These are phyloP conservation scores for Cytospora paraplurivora DNA, from an alignment of 2,329 filamentous ascomycete species.

Conservation along the genomic window DNA sequence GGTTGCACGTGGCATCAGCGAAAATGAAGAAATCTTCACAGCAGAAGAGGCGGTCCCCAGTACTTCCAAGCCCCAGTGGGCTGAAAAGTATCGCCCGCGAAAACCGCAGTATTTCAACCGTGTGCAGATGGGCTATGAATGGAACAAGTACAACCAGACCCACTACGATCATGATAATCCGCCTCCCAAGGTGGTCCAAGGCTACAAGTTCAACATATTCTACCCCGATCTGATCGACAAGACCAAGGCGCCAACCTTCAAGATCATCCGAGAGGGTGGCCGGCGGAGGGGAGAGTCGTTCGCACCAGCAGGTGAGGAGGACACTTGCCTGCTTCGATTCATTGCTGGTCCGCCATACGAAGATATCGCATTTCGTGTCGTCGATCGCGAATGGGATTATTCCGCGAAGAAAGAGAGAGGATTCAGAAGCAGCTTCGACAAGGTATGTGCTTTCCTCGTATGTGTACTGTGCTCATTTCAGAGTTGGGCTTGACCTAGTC, in stretches of 20 bases:
- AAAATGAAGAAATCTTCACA: slow-evolving; percentile 94
- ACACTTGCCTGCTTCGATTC: slow-evolving; percentile 95
- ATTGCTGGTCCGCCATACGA: slow-evolving; percentile 94
- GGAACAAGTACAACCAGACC: slow-evolving; percentile 99
- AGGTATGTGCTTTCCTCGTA: slow-evolving; percentile 59
- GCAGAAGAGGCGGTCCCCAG: slow-evolving; percentile 79
- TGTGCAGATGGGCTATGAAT: slow-evolving; percentile 98
- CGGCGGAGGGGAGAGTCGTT: slow-evolving; percentile 88
- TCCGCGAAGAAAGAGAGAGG: slow-evolving; percentile 92
- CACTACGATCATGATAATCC: slow-evolving; percentile 99
- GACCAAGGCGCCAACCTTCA: slow-evolving; percentile 90
- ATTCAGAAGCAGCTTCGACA: slow-evolving; percentile 96
- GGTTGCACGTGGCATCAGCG: slow-evolving; percentile 84
- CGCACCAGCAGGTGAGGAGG: slow-evolving; percentile 90
- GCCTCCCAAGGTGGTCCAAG: slow-evolving; percentile 95
- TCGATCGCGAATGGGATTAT: slow-evolving; percentile 99
- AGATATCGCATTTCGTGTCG: slow-evolving; percentile 94
- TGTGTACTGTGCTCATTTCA: slow-evolving; percentile 26
- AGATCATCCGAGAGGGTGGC: slow-evolving; percentile 91
- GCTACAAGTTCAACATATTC: slow-evolving; percentile 99
- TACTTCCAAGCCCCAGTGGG: slow-evolving; percentile 71
- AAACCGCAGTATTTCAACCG: slow-evolving; percentile 98
- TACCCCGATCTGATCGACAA: slow-evolving; percentile 97
- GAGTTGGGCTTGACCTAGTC: neutral
- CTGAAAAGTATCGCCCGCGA: slow-evolving; percentile 79